Evolutionary conservation across 108 stramenopile species (phyloP), one percentile per base, ranked within the genome.

Genomic region (Skeletonema tropicum): DNA sequence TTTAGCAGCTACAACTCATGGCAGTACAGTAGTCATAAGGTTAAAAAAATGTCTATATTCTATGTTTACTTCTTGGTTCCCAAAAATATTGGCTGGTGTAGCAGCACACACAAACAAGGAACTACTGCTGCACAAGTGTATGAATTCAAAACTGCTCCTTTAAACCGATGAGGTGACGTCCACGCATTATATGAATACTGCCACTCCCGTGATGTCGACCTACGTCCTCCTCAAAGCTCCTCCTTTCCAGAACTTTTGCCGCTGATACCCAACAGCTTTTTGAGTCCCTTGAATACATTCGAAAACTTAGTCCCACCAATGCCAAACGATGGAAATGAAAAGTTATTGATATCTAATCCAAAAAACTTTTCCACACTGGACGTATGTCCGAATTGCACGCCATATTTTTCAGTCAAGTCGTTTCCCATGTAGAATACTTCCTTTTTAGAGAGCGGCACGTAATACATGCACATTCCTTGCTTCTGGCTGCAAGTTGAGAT

Each of bases 381-480:
- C 36, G 23, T 14, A 46, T 62, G 9, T 0, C n/a, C 60, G 38
- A 75, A 82, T 41, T 48, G 39, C 23, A 66, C 60, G 0, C 70
- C 74, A 61, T 82, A 82, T 8, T 82, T 61, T 42, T 66, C 74
- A 17, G 74, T 68, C 14, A 64, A 84, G 57, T 17, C 55, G 58
- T 65, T 68, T 64, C 61, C 93, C 87, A 70, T 75, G 75, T 83
- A 86, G 77, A 94, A 94, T 15, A 75, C 66, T 66, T 86, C 73
- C 13, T 76, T 64, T 29, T 85, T 65, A 11, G 49, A 65, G 26
- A 93, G 74, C 5, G 92, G 92, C 68, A 83, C 82, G 70, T 92
- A 93, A 66, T 90, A 88, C 17, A 87, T 92, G 60, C 94, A 95
- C 83, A 90, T 88, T 70, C 73, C 64, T 36, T 92, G 77, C 41